These are phyloP conservation scores for Chrysochromulina parva DNA, from an alignment of 78 protist genomes.

Conservation along the genomic window DNA sequence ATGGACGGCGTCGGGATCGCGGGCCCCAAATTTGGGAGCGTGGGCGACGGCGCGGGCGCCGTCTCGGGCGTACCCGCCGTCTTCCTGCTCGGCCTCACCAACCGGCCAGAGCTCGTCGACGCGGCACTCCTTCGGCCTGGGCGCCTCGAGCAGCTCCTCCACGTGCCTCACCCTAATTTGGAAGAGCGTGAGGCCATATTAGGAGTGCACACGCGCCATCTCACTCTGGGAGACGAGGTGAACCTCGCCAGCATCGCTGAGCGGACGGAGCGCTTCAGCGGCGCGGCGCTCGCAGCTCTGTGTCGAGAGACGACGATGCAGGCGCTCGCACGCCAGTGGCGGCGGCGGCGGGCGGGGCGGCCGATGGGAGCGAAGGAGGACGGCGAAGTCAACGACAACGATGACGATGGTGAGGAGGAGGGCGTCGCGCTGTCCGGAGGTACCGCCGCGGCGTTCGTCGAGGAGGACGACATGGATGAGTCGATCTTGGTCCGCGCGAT, in stretches of 20 bases:
- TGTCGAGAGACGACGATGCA: background rate
- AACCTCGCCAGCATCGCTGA: background rate
- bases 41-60: no score
- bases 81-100: background rate
- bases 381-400: no score
- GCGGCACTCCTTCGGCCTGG: constrained; percentile 15
- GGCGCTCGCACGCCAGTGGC: background rate
- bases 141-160: background rate
- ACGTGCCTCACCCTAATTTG: background rate
- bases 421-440: no score
- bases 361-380: no score
- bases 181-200: background rate
- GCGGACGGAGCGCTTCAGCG: background rate
- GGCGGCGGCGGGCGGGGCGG: no score
- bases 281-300: constrained; percentile 3
- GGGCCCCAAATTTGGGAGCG: background rate
- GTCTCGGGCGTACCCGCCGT: background rate
- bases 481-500: no score
- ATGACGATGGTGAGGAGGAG: no score
- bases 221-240: background rate
- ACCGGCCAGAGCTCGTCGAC: background rate
- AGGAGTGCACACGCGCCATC: background rate
- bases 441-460: no score
- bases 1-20: constrained; percentile 7
- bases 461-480: no score